Conservation (phyloP, 106 monocot species). For the Xerophyta viscosa region DNA sequence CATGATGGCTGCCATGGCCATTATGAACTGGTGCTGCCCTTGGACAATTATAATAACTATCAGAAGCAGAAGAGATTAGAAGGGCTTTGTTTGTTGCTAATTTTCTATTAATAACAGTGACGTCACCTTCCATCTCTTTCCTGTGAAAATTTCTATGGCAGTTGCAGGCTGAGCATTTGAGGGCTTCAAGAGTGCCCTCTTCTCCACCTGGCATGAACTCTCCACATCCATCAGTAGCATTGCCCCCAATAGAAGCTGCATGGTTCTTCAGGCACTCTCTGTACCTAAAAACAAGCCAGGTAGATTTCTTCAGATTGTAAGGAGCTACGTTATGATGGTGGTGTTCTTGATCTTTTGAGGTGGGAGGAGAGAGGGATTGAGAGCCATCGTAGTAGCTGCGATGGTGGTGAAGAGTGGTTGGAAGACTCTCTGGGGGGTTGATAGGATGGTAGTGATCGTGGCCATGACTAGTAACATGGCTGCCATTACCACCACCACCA, state of each 20-base stretch:
- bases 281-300: conserved; percentile 24
- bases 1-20: no score
- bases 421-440: not conserved
- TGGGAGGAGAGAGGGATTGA: conserved; percentile 1
- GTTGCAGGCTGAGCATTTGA: conserved; percentile 48
- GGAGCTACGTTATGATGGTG: not conserved
- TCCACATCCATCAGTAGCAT: conserved; percentile 46
- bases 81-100: no score
- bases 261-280: conserved; percentile 61
- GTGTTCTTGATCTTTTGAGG: conserved; percentile 9
- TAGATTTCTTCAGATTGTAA: conserved; percentile 4
- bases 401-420: not conserved
- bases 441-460: not conserved
- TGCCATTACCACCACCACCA: conserved; percentile 4
- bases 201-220: conserved; percentile 65
- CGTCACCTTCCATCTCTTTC: conserved; percentile 45
- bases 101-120: no score
- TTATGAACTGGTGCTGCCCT: conserved; percentile 18
- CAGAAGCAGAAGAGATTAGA: no score
- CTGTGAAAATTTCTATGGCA: conserved; percentile 66
- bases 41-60: no score
- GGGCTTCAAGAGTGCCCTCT: conserved; percentile 39
- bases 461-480: not conserved
- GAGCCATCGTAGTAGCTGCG: conserved; percentile 9
- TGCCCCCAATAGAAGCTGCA: conserved; percentile 51